Conservation (phyloP, 495 filamentous ascomycete genomes). For the Penicillium verhagenii region DNA sequence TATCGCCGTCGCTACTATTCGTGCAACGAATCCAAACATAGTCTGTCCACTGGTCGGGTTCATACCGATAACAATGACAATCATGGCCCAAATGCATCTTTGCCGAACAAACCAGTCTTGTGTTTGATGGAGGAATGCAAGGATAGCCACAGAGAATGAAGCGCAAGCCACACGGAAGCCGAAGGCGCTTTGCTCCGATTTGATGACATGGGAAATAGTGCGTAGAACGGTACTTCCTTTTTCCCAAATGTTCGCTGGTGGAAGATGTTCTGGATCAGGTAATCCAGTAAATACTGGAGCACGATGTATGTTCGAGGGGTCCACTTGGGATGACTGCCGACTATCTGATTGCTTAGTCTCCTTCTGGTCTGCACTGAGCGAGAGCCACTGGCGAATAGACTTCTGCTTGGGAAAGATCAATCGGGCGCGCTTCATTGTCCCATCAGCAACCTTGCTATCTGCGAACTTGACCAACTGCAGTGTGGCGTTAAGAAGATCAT, state of each 20-base stretch:
- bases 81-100: slow-evolving; percentile 74
- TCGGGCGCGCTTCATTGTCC: slow-evolving; percentile 57
- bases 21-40: slow-evolving; percentile 65
- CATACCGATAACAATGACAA: slow-evolving; percentile 68
- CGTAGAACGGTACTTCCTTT: slow-evolving; percentile 39
- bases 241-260: slow-evolving; percentile 60
- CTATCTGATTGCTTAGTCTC: slow-evolving; percentile 7
- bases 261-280: slow-evolving; percentile 70
- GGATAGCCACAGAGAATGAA: slow-evolving; percentile 65
- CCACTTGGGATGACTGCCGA: slow-evolving; percentile 21
- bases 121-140: slow-evolving; percentile 64
- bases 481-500: slow-evolving; percentile 30
- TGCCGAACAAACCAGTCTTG: slow-evolving; percentile 67
- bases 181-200: slow-evolving; percentile 46
- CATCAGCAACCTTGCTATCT: slow-evolving; percentile 50
- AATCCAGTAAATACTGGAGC: slow-evolving; percentile 7
- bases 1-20: slow-evolving; percentile 59
- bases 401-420: slow-evolving; percentile 58
- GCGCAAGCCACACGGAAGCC: slow-evolving; percentile 70
- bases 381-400: slow-evolving; percentile 48
- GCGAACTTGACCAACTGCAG: slow-evolving; percentile 60
- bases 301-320: slow-evolving; percentile 14
- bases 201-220: slow-evolving; percentile 27
- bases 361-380: slow-evolving; percentile 15
- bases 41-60: slow-evolving; percentile 60